Evolutionary conservation across 148 eudicot species (phyloP).

Genomic region (Rhododendron mucronatum): DNA sequence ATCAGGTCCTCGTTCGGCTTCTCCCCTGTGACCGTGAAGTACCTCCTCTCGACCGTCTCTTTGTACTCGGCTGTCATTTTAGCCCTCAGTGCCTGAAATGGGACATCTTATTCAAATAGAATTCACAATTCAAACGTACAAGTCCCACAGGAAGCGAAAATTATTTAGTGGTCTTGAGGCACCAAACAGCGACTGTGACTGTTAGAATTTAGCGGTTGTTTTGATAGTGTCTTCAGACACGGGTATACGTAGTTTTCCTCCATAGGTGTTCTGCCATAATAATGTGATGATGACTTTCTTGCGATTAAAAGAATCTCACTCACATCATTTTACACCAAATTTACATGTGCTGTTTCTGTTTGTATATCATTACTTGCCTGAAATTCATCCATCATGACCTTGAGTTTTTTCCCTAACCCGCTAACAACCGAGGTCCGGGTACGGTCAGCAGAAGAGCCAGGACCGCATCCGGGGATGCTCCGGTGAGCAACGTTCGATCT

Average conservation of each 20-base stretch:
- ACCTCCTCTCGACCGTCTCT: conserved; percentile 63
- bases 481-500: conserved; percentile 52
- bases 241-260: too few species aligned
- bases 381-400: conserved; percentile 58
- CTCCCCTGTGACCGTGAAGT: conserved; percentile 69
- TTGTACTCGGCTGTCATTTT: conserved; percentile 69
- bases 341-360: neutral
- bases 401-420: conserved; percentile 66
- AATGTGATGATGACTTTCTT: neutral
- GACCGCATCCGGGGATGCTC: conserved; percentile 54
- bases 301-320: neutral
- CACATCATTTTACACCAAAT: neutral
- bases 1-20: conserved; percentile 62
- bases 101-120: neutral
- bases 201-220: too few species aligned
- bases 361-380: neutral
- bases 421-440: conserved; percentile 60
- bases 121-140: neutral
- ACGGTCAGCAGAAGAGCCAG: conserved; percentile 68
- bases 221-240: too few species aligned
- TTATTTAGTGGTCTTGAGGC: too few species aligned
- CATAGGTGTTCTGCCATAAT: too few species aligned
- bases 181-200: too few species aligned
- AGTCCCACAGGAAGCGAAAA: too few species aligned
- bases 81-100: conserved; percentile 48